Conservation (phyloP, 129 eudicot species). For the Artemisia argyi region DNA sequence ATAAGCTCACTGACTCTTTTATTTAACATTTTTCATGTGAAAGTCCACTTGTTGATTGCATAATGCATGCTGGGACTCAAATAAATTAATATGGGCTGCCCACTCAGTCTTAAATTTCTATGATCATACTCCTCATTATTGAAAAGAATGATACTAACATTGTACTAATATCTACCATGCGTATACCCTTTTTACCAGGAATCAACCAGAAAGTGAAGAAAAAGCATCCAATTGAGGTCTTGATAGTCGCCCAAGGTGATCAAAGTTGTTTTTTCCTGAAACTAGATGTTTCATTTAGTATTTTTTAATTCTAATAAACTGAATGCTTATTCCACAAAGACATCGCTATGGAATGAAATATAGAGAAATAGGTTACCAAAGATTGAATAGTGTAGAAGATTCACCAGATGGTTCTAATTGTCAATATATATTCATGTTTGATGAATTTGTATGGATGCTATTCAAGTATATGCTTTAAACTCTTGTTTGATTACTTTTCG, state of each 20-base stretch:
- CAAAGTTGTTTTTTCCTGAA: neutral
- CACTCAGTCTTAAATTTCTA: constrained; percentile 8
- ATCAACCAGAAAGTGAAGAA: constrained; percentile 22
- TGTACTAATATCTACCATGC: constrained; percentile 13
- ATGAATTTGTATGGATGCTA: constrained; percentile 9
- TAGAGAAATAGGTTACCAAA: neutral
- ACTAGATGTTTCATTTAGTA: constrained; percentile 21
- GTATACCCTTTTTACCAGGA: constrained; percentile 18
- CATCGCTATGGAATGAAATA: neutral
- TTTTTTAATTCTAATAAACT: neutral
- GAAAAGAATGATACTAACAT: neutral
- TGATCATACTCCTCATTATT: neutral
- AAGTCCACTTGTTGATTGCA: neutral
- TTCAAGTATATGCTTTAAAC: neutral
- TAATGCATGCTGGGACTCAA: neutral
- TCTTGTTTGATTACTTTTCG: neutral
- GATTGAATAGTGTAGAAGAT: too few species aligned
- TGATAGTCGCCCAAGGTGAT: constrained; percentile 22
- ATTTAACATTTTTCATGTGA: neutral
- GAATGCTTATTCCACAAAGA: constrained; percentile 8
- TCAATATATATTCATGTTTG: constrained; percentile 3
- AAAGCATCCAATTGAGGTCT: constrained; percentile 20
- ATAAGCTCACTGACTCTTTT: neutral
- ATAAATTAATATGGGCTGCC: neutral
- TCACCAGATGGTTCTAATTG: constrained; percentile 11